These are phyloP conservation scores for Exobasidium cylindrosporum DNA, from an alignment of 1,284 basidiomycete species.

Conservation along the genomic window DNA sequence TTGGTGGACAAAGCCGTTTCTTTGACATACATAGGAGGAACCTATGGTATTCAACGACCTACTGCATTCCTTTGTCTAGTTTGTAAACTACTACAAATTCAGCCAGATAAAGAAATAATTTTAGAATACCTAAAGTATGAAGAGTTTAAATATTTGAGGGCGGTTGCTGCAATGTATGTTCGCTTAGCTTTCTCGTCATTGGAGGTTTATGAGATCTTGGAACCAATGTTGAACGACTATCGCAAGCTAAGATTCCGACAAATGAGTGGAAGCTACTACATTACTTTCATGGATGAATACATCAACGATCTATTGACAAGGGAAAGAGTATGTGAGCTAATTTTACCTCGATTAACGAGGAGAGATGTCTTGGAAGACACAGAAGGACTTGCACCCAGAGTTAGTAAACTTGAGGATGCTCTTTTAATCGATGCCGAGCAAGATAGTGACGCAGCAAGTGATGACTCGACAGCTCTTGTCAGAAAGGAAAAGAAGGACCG, in stretches of 20 bases:
- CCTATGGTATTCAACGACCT: conserved; percentile 37
- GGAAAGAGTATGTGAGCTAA: conserved; percentile 93
- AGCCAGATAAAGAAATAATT: conserved; percentile 93
- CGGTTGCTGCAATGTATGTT: conserved; percentile 88
- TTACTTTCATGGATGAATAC: conserved; percentile 90
- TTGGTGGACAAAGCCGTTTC: conserved; percentile 84
- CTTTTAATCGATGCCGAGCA: conserved; percentile 59
- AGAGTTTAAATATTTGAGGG: conserved; percentile 98
- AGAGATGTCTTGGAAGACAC: conserved; percentile 84
- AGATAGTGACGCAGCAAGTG: conserved; percentile 14
- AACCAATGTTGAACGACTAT: conserved; percentile 90
- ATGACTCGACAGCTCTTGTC: conserved; percentile 25
- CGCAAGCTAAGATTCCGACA: conserved; percentile 79
- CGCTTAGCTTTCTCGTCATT: conserved; percentile 85
- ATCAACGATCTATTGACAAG: conserved; percentile 77
- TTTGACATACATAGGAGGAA: conserved; percentile 80
- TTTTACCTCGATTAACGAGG: conserved; percentile 83
- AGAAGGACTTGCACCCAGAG: conserved; percentile 68
- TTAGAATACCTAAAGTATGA: conserved; percentile 90
- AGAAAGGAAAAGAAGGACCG: conserved; percentile 27
- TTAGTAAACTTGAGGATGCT: conserved; percentile 73
- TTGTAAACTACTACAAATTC: conserved; percentile 90
- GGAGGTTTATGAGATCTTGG: conserved; percentile 87
- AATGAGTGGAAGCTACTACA: conserved; percentile 66
- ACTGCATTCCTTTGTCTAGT: conserved; percentile 73